A percentile compares a stretch with the other conserved stretches of the same genome.
These are phyloP conservation scores for Aspergillus pseudotamarii DNA, from an alignment of 2,329 filamentous ascomycete species.

Conservation along the genomic window DNA sequence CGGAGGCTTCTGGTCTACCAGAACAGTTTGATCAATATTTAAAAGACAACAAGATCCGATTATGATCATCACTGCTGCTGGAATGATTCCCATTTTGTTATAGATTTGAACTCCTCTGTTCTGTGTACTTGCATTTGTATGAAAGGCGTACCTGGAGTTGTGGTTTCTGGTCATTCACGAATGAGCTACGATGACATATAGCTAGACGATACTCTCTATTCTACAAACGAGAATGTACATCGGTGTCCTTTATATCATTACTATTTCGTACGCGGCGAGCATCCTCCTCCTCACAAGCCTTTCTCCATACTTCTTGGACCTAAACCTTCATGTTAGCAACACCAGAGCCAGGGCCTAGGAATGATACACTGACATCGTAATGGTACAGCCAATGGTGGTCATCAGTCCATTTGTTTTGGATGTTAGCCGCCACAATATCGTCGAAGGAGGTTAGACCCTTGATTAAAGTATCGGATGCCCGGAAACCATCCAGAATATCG, in stretches of 20 bases:
- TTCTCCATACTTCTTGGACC: constrained; percentile 15
- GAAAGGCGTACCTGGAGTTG: not conserved
- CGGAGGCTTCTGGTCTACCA: constrained; percentile 19
- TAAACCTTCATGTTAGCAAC: not conserved
- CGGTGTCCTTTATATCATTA: not conserved
- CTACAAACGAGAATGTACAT: not conserved
- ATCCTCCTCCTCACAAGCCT: constrained; percentile 9
- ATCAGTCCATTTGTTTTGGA: constrained; percentile 13
- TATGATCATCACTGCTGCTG: not conserved
- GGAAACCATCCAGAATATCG: constrained; percentile 11
- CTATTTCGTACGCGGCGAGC: not conserved
- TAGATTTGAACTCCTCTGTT: not conserved
- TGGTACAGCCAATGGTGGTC: constrained; percentile 14
- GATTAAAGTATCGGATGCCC: not conserved
- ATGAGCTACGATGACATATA: not conserved
- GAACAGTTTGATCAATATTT: constrained; percentile 29
- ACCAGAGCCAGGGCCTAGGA: not conserved
- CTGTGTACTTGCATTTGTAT: not conserved
- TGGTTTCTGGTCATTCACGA: not conserved
- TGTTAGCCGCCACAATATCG: constrained; percentile 1
- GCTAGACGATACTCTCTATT: not conserved
- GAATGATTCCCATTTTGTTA: fast-evolving
- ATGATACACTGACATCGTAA: constrained; percentile 9
- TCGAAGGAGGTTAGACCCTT: constrained; percentile 6
- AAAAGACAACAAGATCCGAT: constrained; percentile 10